Conservation (phyloP, 2,329 filamentous ascomycete genomes). For the Aspergillus quadrilineatus region DNA sequence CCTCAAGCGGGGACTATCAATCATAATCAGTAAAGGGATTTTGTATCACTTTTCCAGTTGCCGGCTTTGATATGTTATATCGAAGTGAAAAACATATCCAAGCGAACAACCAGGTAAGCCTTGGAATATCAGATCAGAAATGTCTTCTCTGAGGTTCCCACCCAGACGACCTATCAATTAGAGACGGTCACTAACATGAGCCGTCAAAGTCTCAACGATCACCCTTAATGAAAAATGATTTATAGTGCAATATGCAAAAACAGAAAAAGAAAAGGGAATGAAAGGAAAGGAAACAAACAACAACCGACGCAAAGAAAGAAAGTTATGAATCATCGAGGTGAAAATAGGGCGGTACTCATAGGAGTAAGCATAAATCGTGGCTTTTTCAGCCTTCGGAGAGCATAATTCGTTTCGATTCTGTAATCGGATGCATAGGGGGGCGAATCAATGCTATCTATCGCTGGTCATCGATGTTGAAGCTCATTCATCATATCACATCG, state of each 20-base stretch:
- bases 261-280: not conserved
- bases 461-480: slow-evolving; percentile 27
- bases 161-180: slow-evolving; percentile 8
- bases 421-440: slow-evolving; percentile 17
- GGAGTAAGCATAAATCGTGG: slow-evolving; percentile 17
- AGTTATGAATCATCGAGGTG: not conserved
- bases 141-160: slow-evolving; percentile 15
- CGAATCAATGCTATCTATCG: slow-evolving; percentile 34
- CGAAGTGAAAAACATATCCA: not conserved
- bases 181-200: slow-evolving; percentile 12
- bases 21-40: slow-evolving; percentile 11
- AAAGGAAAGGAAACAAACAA: not conserved
- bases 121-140: slow-evolving; percentile 7
- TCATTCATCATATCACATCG: slow-evolving; percentile 24
- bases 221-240: slow-evolving; percentile 6
- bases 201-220: slow-evolving; percentile 16
- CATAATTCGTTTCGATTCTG: slow-evolving; percentile 18
- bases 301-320: not conserved
- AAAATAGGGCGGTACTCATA: slow-evolving; percentile 6
- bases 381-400: slow-evolving; percentile 13
- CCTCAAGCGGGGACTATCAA: no score
- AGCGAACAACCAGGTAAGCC: not conserved
- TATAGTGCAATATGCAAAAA: not conserved
- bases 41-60: not conserved
- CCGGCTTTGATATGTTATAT: not conserved